Base-by-base conservation (phyloP, 441 rosid genomes). In the Viola pubescens region DNA sequence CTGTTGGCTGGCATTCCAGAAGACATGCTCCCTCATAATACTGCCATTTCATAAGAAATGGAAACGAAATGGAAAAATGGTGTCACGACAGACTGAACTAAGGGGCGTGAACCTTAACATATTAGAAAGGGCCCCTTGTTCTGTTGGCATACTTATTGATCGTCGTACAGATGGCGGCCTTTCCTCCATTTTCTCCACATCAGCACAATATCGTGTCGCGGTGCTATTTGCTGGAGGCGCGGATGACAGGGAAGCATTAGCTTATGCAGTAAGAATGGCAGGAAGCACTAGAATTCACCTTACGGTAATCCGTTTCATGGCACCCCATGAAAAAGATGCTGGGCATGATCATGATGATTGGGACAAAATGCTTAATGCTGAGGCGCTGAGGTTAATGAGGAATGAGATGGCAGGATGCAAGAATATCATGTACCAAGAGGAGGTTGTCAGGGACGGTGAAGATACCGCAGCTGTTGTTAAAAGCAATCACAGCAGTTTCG, bases 221-320 rank as follows among this genome's bases (percentile, higher is more conserved):
- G 26, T 68, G 52, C 48, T 74, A 9, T 74, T 66, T 55, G 11
- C 70, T 3, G 77, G 68, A 3, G 77, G 83, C 4, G 61, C 60
- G 0, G 81, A 77, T 40, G 77, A 79, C 45, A 43, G 70, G 47
- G 84, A 77, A 60, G 67, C 75, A 4, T 26, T 79, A 47, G 67
- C 77, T 1, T 67, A 58, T 52, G 81, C 67, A 0, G 46, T 38
- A 51, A 56, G 76, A 14, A 74, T 79, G 72, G 70, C 70, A 3
- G 63, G 56, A 46, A 41, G 45, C 45, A 6, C 45, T 9, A 42
- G 45, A 42, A 1, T 42, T 43, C 58, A 46, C 6, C 49, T 80
- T 6, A 70, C 79, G 5, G 61, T 55, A 1, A 37, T 75, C 43
- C 68, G 45, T 57, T 59, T 77, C 7, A 10, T 40, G 40, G 3